phyloP scores from a whole-genome alignment of 257 asterid genomes.

The Knoxia roxburghii region DNA sequence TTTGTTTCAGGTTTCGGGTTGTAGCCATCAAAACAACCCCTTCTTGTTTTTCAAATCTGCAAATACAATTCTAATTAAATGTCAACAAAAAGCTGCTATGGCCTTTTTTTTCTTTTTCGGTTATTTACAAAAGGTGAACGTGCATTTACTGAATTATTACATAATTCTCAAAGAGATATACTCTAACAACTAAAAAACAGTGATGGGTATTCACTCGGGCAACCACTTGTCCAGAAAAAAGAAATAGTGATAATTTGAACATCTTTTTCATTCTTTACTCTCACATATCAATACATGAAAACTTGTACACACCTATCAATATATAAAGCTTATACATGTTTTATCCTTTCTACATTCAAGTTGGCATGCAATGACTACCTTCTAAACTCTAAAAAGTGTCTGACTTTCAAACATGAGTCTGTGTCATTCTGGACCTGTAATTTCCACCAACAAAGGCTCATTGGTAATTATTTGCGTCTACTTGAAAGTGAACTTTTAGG shows the following conservation, averaged over 20 bases:
- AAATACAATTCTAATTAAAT: constrained; percentile 17
- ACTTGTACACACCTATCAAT: not conserved
- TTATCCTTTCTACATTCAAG: not conserved
- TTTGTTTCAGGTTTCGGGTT: constrained; percentile 75
- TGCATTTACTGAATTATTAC: not conserved
- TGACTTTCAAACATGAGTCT: not conserved
- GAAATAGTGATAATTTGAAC: not conserved
- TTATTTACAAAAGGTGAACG: not conserved
- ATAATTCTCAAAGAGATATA: not conserved
- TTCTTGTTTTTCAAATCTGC: constrained; percentile 95
- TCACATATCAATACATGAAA: not conserved
- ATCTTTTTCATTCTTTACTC: not conserved
- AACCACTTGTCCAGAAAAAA: not conserved
- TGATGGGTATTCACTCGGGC: not conserved
- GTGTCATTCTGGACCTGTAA: not conserved
- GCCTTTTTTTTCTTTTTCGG: not conserved
- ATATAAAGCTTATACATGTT: not conserved
- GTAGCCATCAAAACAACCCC: constrained; percentile 99
- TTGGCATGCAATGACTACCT: not conserved
- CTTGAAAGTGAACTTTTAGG: too few relatives aligned
- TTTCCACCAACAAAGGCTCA: too few relatives aligned
- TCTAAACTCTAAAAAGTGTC: not conserved
- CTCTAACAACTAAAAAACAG: not conserved
- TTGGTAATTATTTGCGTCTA: too few relatives aligned
- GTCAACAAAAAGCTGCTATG: not conserved